Percentiles rank a stretch among this genome's conserved stretches.
Evolutionary conservation across 2,329 filamentous ascomycete genomes (phyloP).

Genomic region (Phialemonium atrogriseum): DNA sequence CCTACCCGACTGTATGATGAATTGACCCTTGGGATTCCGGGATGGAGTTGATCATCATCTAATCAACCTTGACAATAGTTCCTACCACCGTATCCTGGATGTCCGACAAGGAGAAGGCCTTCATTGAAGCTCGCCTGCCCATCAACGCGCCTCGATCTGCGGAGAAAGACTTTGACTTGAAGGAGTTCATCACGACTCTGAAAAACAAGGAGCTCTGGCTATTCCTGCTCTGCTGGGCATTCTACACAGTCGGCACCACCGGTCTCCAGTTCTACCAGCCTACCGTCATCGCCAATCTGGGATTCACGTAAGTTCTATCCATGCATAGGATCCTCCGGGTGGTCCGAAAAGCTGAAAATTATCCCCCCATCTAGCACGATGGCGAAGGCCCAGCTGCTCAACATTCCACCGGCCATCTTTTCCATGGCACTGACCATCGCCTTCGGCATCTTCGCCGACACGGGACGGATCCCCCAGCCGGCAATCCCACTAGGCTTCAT

Average conservation of each 20-base stretch:
- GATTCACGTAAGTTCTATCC: conserved; percentile 27
- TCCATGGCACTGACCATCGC: conserved; percentile 31
- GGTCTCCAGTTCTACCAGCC: conserved; percentile 34
- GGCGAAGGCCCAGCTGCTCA: conserved; percentile 37
- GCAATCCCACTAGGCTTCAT: conserved; percentile 34
- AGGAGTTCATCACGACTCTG: conserved; percentile 27
- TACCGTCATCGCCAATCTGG: conserved; percentile 29
- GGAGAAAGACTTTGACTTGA: conserved; percentile 30
- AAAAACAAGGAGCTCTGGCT: conserved; percentile 35
- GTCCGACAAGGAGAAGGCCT: conserved; percentile 34
- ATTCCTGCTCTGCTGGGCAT: conserved; percentile 36
- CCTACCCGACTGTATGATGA: conserved; percentile 39
- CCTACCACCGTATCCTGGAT: conserved; percentile 35
- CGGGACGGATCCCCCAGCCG: conserved; percentile 31
- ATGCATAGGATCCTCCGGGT: no score
- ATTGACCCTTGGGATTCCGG: no score
- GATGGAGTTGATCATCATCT: no score
- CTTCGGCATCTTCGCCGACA: conserved; percentile 33
- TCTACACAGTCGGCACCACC: conserved; percentile 35
- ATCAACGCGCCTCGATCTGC: conserved; percentile 31
- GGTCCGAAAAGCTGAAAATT: no score
- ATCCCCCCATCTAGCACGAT: conserved; percentile 27
- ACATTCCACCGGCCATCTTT: conserved; percentile 35
- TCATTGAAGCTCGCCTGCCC: conserved; percentile 37
- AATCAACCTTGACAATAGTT: conserved; percentile 24